Evolutionary conservation across 768 basidiomycete genomes (phyloP), one percentile per base, ranked within the genome.

Genomic region (Serpula lacrymans): DNA sequence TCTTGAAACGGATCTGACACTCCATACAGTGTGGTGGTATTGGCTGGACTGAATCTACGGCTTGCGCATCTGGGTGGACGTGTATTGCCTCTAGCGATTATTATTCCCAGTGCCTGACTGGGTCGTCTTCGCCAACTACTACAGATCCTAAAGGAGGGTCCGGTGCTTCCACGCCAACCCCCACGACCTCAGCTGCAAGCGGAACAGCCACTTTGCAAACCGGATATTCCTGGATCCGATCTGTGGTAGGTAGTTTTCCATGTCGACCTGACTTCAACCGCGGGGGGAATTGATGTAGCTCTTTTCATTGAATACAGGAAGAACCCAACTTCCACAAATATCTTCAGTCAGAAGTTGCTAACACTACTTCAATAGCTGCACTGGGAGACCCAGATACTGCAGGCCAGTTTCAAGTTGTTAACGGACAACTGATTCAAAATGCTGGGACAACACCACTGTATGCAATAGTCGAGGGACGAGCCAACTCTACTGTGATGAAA

Each of bases 291-390:
- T 28, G 16, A 17, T 27, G 41, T 47, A 9, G 34, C 35, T 20
- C 6, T 16, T 33, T 24, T 31, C 14, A 25, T 31, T 20, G 16
- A 25, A 34, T 4, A 8, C 43, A 78, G 75, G 72, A 68, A 42
- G 71, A 68, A 25, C 77, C 77, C 3, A 75, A 78, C 58, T 79
- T 78, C 71, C 78, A 78, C 58, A 67, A 78, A 48, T 80, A 81
- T 55, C 71, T 82, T 24, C 72, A 70, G 30, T 77, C 78, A 13
- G 67, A 77, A 47, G 64, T 68, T 0, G 47, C 59, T 14, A 59
- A 63, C 47, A 70, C 66, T 13, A 65, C 69, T 5, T 66, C 68
- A 0, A 59, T 67, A 25, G 77, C 76, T 3, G 74, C 80, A 31
- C 70, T 80, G 29, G 76, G 76, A 7, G 62, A 64, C 38, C 71